Base-by-base conservation (phyloP, 2,329 filamentous ascomycete species). In the Domatiomyces catenatus region DNA sequence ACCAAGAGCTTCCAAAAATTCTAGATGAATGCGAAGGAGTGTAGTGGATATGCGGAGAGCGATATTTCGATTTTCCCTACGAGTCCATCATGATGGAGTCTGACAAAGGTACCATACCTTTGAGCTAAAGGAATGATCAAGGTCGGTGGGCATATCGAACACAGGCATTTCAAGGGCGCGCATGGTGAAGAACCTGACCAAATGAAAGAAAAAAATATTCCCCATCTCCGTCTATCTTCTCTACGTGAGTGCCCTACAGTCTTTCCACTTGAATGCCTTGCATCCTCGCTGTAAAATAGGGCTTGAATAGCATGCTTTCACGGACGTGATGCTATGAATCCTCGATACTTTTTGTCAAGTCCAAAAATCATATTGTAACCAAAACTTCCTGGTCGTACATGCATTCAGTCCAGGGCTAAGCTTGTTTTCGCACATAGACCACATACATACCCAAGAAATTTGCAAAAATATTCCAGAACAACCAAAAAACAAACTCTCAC, bases 1-100 rank as follows among this genome's bases (percentile, higher is more conserved):
- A 88, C 95, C 74, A 98, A 98, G 88, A 75, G 82, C 73, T 98
- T 98, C 83, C 79, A 73, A 79, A 98, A 98, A 81, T 98, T 98
- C 80, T 98, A 94, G 83, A 65, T 60, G 63, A 61, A 57, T 51
- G 59, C 55, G 52, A 58, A 50, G 32, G 32, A 56, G 57, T 55
- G 59, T 15, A 19, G 43, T 32, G 17, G 20, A 39, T 42, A 26
- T 46, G 39, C n/a, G 52, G 60, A 56, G 55, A 53, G 54, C 59
- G 60, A 60, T 62, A 60, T 59, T 64, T 59, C 32, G 12, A 45
- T 12, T 45, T 20, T 19, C 43, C 19, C 43, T 19, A 17, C 18
- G n/a, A 45, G 19, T 39, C 32, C 12, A 15, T 39, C 12, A 15
- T 39, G 32, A 39, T 39, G 32, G 15, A 15, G 32, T 39, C 32